Evolutionary conservation across 495 filamentous ascomycete species (phyloP), one percentile per base, ranked within the genome.

Genomic region (Haplographium delicatum): DNA sequence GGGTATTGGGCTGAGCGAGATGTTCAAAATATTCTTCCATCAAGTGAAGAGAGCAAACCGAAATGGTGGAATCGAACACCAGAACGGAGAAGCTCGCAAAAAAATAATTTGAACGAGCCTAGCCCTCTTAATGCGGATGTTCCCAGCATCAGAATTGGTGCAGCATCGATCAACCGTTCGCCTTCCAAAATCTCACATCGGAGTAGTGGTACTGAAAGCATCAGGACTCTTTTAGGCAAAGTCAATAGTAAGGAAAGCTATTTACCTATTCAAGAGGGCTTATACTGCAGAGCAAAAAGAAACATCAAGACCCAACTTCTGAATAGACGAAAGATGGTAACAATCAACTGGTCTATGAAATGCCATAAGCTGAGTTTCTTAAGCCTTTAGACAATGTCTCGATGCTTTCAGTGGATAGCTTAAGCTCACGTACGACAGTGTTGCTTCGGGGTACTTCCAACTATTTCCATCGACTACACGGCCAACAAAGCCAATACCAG

Each of bases 1-100:
- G 75, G 75, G 5, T 77, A 74, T 52, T 77, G 73, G 75, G 74
- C 75, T 8, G 75, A 79, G 57, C 66, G 75, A 8, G 64, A 73
- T 44, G 57, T 30, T 15, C 31, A 16, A 1, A 26, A 49, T 11
- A 27, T 45, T 23, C 5, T 33, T 33, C 10, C 34, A 3, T 5
- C 40, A 13, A 37, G 16, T 3, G 22, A 44, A 38, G 43, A 43
- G 26, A 38, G 11, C 25, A 51, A 11, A 42, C 23, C n/a, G 54
- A 62, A 22, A 45, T 60, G 26, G 66, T 62, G 53, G 63, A 57
- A 38, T 40, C 60, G 40, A 61, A 52, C 38, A 61, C 24, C 30
- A 10, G 25, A 13, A 6, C 35, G 22, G 6, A 37, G 38, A 1
- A 47, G 27, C 18, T 20, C 19, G 15, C n/a, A n/a, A n/a, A n/a